These are phyloP conservation scores for Trametopsis cervina DNA, from an alignment of 768 basidiomycete species.

Conservation along the genomic window DNA sequence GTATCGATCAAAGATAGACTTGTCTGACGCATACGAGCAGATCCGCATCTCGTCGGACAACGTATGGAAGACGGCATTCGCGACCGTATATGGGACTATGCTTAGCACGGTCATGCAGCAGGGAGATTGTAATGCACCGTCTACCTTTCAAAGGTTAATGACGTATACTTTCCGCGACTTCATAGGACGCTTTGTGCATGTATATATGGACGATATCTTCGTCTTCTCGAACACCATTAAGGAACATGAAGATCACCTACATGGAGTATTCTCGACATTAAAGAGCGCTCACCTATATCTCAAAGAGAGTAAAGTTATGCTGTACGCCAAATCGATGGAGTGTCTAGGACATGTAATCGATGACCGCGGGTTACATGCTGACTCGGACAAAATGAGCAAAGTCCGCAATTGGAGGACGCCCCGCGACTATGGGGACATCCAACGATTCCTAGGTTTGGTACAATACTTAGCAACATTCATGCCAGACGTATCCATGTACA, in stretches of 20 bases:
- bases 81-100: constrained; percentile 29
- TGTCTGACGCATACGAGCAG: constrained; percentile 38
- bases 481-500: constrained; percentile 28
- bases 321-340: constrained; percentile 25
- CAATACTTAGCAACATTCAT: constrained; percentile 32
- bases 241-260: constrained; percentile 31
- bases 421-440: constrained; percentile 27
- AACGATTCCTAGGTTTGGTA: constrained; percentile 33
- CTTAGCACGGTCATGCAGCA: constrained; percentile 35
- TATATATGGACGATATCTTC: constrained; percentile 41
- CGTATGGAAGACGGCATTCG: constrained; percentile 27
- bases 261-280: constrained; percentile 25
- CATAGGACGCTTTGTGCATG: constrained; percentile 33
- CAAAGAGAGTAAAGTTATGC: constrained; percentile 27
- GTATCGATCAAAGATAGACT: constrained; percentile 33
- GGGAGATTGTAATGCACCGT: constrained; percentile 38
- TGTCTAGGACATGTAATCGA: constrained; percentile 36
- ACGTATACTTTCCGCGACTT: constrained; percentile 31
- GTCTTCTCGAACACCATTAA: constrained; percentile 29
- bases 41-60: constrained; percentile 26
- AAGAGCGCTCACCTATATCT: constrained; percentile 25
- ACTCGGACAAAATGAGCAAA: constrained; percentile 28
- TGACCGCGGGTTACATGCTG: constrained; percentile 29
- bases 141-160: constrained; percentile 41
- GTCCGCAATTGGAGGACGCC: constrained; percentile 31